Conservation (phyloP, 2,329 filamentous ascomycete species). For the Zasmidium citrigriseum region DNA sequence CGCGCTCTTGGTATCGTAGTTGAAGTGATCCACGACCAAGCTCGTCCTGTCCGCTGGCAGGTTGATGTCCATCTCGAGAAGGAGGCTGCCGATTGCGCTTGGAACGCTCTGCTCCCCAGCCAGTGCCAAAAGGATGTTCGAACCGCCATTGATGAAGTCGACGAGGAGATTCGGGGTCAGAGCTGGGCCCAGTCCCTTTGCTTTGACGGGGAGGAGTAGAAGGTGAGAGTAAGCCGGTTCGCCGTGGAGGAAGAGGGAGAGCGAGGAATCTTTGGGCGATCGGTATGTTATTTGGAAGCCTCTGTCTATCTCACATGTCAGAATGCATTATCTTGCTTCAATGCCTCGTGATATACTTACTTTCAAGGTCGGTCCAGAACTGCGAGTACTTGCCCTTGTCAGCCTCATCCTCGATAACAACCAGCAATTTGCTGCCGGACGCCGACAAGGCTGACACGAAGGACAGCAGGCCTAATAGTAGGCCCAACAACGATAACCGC, state of each 20-base stretch:
- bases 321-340: slow-evolving; percentile 1
- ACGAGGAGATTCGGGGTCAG: slow-evolving; percentile 83
- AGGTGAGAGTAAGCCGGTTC: slow-evolving; percentile 90
- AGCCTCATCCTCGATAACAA: slow-evolving; percentile 78
- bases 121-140: slow-evolving; percentile 86
- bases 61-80: slow-evolving; percentile 84
- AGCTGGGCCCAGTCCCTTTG: slow-evolving; percentile 89
- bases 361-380: slow-evolving; percentile 72
- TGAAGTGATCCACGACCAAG: slow-evolving; percentile 92
- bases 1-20: slow-evolving; percentile 77
- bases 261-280: slow-evolving; percentile 75
- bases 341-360: slow-evolving; percentile 47
- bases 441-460: slow-evolving; percentile 76
- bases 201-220: slow-evolving; percentile 81
- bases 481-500: slow-evolving; percentile 36
- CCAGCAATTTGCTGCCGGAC: slow-evolving; percentile 76
- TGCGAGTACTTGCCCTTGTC: slow-evolving; percentile 82
- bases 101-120: slow-evolving; percentile 71
- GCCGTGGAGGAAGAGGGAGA: slow-evolving; percentile 81
- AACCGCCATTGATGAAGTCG: slow-evolving; percentile 86
- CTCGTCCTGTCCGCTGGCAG: slow-evolving; percentile 84
- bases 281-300: slow-evolving; percentile 81
- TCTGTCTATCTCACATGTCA: slow-evolving; percentile 58
- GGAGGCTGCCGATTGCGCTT: slow-evolving; percentile 72
- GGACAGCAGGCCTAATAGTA: slow-evolving; percentile 66